Evolutionary conservation across 2,329 filamentous ascomycete species (phyloP).

Genomic region (Cladophialophora chaetospira): DNA sequence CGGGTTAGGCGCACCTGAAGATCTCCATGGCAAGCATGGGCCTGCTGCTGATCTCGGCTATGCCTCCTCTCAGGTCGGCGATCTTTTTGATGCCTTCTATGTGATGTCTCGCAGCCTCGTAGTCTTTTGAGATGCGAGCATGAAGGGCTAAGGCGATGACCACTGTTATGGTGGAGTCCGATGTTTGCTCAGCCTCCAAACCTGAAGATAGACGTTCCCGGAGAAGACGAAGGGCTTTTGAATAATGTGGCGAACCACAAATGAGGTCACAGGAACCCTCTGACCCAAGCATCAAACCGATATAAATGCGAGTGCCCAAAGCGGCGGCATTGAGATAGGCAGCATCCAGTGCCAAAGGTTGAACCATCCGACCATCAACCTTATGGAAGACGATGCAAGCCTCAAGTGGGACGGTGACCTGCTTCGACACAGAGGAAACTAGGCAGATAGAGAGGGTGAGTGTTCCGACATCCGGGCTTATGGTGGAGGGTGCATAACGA

Average conservation of each 20-base stretch:
- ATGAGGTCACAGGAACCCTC: background rate
- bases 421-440: constrained; percentile 40
- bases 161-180: constrained; percentile 38
- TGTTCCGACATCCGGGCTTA: too few relatives aligned
- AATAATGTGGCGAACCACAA: constrained; percentile 33
- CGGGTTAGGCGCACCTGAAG: constrained; percentile 33
- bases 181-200: constrained; percentile 25
- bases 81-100: constrained; percentile 44
- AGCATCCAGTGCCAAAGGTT: constrained; percentile 38
- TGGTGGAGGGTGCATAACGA: background rate
- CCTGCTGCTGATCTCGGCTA: constrained; percentile 37
- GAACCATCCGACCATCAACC: constrained; percentile 35
- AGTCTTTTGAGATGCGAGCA: constrained; percentile 37
- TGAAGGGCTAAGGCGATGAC: constrained; percentile 39
- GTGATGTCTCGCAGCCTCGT: constrained; percentile 37
- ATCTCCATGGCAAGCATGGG: constrained; percentile 42
- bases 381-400: constrained; percentile 37
- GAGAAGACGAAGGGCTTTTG: constrained; percentile 36
- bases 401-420: constrained; percentile 40
- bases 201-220: constrained; percentile 35
- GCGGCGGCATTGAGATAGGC: constrained; percentile 43
- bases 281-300: constrained; percentile 31
- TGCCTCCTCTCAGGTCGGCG: constrained; percentile 42
- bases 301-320: constrained; percentile 40
- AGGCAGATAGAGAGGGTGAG: too few relatives aligned